A percentile compares a stretch with the other conserved stretches of the same genome.
Conservation (phyloP, 768 basidiomycete genomes). For the Stropharia rugosoannulata region DNA sequence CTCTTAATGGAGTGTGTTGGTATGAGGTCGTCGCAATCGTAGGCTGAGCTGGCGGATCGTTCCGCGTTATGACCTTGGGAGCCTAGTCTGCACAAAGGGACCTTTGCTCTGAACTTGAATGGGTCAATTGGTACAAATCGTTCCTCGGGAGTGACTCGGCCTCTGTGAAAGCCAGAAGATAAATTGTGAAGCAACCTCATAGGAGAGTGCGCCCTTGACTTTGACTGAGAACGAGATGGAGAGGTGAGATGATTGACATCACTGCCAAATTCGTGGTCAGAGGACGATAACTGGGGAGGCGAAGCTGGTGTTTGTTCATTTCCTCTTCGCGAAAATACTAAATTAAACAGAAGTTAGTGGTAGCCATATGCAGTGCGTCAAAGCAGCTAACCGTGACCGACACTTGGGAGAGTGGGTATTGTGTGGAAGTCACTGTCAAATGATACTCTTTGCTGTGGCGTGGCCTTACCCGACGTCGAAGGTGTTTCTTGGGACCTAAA, state of each 20-base stretch:
- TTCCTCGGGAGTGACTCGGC: slow-evolving; percentile 39
- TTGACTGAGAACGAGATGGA: slow-evolving; percentile 40
- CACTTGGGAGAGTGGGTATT: slow-evolving; percentile 34
- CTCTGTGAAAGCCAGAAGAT: slow-evolving; percentile 46
- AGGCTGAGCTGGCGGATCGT: slow-evolving; percentile 22
- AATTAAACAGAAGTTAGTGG: not conserved
- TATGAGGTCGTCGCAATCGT: slow-evolving; percentile 30
- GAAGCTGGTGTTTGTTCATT: slow-evolving; percentile 35
- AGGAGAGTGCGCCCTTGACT: slow-evolving; percentile 58
- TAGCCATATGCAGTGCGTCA: not conserved
- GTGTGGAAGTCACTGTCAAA: slow-evolving; percentile 51
- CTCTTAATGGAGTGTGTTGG: slow-evolving; percentile 19
- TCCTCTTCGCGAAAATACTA: slow-evolving; percentile 30
- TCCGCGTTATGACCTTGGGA: slow-evolving; percentile 32
- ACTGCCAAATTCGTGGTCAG: slow-evolving; percentile 20
- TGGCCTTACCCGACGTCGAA: slow-evolving; percentile 38
- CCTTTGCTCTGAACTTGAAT: slow-evolving; percentile 33
- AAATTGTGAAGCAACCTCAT: slow-evolving; percentile 57
- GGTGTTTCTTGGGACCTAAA: slow-evolving; percentile 15
- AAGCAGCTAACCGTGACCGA: slow-evolving; percentile 36
- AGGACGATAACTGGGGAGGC: slow-evolving; percentile 28
- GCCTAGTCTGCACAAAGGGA: slow-evolving; percentile 17
- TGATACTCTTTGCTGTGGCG: slow-evolving; percentile 50
- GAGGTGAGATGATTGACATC: slow-evolving; percentile 21
- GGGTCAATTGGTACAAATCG: slow-evolving; percentile 59